Evolutionary conservation across 2,329 filamentous ascomycete genomes (phyloP), one percentile per base, ranked within the genome.

Genomic region (Ophiostoma sp.): DNA sequence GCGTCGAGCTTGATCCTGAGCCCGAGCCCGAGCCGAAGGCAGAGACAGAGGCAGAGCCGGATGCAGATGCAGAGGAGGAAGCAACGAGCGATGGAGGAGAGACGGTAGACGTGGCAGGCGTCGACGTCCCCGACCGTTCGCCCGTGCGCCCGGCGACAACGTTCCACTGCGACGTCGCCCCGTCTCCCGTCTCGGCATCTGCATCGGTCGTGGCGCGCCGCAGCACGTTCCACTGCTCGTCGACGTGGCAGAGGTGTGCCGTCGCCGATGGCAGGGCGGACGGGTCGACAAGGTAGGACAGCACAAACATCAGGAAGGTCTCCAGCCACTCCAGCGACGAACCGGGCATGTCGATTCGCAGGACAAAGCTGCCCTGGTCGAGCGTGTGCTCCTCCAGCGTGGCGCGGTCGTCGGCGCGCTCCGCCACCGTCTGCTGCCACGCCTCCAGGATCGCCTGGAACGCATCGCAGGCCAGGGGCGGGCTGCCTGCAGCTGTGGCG

Each of bases 371-470:
- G 41, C 69, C 66, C 3, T 49, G 16, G 18, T 47, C 38, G 3
- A 63, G 5, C 11, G 6, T 14, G 16, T 52, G 16, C 44, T 63
- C 38, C 4, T 6, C 8, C 7, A 63, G 66, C 14, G 27, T 16
- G n/a, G 66, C 65, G 7, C 5, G 7, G 16, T 55, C 42, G n/a
- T 8, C 52, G 38, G 47, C 47, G 9, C 27, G 11, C 14, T 55
- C 45, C 36, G 38, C 16, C 40, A 45, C 5, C 14, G 60, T 64
- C 36, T 67, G 68, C 60, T 69, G 68, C 68, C 68, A 69, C 44
- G 68, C 68, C 16, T 66, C 68, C 16, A 67, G 52, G 41, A 69
- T 66, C n/a, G 65, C 58, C 36, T 67, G 41, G 52, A 67, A 65
- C 5, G 65, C 63, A n/a, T 66, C 62, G 47, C 38, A 36, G 16